A percentile compares a stretch with the other conserved stretches of the same genome.
Conservation (phyloP, 306 rosid species). For the Astragalus glycyphyllos region DNA sequence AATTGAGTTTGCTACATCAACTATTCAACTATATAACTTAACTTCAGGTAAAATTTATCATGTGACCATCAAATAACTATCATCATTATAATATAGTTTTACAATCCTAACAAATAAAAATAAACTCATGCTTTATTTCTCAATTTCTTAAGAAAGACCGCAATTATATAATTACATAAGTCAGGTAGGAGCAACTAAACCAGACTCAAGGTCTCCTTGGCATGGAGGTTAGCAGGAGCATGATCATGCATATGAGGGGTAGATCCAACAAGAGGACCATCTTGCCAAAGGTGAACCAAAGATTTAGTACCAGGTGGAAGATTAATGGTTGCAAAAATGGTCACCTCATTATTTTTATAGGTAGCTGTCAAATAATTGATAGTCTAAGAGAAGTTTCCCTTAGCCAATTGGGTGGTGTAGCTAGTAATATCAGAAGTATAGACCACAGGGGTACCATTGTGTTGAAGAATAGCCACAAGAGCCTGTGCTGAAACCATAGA, state of each 20-base stretch:
- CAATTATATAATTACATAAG: not conserved
- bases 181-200: conserved; percentile 11
- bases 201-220: conserved; percentile 50
- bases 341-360: conserved; percentile 46
- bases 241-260: not conserved
- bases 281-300: conserved; percentile 69
- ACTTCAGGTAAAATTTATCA: not conserved
- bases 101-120: not conserved
- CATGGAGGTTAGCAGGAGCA: not conserved
- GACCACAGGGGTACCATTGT: conserved; percentile 35
- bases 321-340: conserved; percentile 54
- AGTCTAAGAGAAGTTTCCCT: conserved; percentile 42
- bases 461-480: conserved; percentile 52
- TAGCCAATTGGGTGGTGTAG: not conserved
- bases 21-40: no score
- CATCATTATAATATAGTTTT: not conserved
- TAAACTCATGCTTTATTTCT: not conserved
- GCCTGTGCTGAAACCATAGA: conserved; percentile 66
- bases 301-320: conserved; percentile 44
- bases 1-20: no score
- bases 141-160: not conserved
- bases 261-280: conserved; percentile 49
- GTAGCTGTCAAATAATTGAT: conserved; percentile 36
- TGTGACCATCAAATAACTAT: not conserved
- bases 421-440: conserved; percentile 29